Base-by-base conservation (phyloP, 306 rosid species). In the Begonia masoniana region DNA sequence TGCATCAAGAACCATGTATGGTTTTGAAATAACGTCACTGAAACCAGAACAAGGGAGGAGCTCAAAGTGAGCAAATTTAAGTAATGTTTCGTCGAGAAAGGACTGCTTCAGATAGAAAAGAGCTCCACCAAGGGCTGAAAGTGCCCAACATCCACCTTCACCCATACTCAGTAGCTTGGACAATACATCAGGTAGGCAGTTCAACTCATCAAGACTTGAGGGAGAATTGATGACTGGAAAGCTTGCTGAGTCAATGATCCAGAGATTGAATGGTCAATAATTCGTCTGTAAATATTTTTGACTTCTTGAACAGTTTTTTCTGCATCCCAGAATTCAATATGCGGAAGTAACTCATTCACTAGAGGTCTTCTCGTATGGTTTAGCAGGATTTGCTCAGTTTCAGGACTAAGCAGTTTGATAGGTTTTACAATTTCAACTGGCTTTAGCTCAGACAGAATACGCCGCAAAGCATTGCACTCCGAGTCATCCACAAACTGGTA, bases 401-500 rank as follows among this genome's bases (percentile, higher is more conserved):
- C 88, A 67, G 83, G 74, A 63, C 86, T 86, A 41, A 86, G 94
- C 61, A 69, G 62, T 48, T 83, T 81, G 21, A 86, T 77, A 49
- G 99, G 96, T 71, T 91, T 83, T 47, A 91, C 69, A 65, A 91
- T 78, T 77, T 91, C 99, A 53, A 86, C 96, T 1, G 96, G 99
- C 76, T 96, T 81, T 69, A 83, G 51, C 89, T 91, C 96, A 26
- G 94, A 81, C 72, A 91, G 68, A 60, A 91, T 75, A 68, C 82
- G 71, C 63, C 96, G 73, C 74, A 91, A 57, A 48, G 88, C 75
- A 68, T 75, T 81, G 84, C 94, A 83, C 68, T 86, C 96, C 15
- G 63, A 68, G 70, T 91, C 94, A 66, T 91, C 94, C 66, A 53
- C 71, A 72, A 91, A 86, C 99, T 86, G 83, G 63, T 47, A 65